Evolutionary conservation across 805 yeast genomes (phyloP).

Genomic region (Sugiyamaella marilandica): DNA sequence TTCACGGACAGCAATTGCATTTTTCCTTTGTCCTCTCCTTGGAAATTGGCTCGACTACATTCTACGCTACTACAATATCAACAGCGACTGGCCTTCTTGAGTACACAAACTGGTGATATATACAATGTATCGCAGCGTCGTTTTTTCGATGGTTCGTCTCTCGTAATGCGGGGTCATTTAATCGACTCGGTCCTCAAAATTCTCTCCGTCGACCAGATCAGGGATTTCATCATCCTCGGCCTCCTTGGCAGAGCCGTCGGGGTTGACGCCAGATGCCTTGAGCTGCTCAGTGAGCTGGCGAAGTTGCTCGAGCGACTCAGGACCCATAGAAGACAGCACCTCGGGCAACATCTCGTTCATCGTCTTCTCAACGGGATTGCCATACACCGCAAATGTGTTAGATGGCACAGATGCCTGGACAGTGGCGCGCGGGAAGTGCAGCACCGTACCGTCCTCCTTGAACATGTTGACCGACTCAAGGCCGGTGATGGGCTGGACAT

Average conservation of each 20-base stretch:
- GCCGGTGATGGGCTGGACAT: conserved; percentile 82
- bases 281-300: conserved; percentile 85
- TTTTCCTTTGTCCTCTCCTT: too few relatives aligned
- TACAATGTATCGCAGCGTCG: conserved; percentile 2
- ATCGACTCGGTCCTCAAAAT: conserved; percentile 63
- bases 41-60: not conserved
- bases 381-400: conserved; percentile 93
- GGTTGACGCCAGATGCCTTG: conserved; percentile 39
- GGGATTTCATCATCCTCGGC: conserved; percentile 53
- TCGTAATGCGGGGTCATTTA: conserved; percentile 24
- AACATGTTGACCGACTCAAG: conserved; percentile 97
- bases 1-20: too few relatives aligned
- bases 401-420: conserved; percentile 87
- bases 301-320: conserved; percentile 83
- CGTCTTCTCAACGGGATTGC: conserved; percentile 89
- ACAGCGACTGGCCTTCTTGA: not conserved
- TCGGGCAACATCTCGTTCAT: conserved; percentile 90
- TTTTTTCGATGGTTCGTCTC: not conserved
- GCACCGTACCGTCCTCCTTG: conserved; percentile 92
- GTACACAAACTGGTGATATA: conserved; percentile 1
- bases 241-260: conserved; percentile 42
- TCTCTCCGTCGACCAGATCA: conserved; percentile 82
- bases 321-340: conserved; percentile 93
- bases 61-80: not conserved
- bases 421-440: conserved; percentile 95